Evolutionary conservation across 1,284 basidiomycete species (phyloP), one percentile per base, ranked within the genome.

Genomic region (Ustilago nuda): DNA sequence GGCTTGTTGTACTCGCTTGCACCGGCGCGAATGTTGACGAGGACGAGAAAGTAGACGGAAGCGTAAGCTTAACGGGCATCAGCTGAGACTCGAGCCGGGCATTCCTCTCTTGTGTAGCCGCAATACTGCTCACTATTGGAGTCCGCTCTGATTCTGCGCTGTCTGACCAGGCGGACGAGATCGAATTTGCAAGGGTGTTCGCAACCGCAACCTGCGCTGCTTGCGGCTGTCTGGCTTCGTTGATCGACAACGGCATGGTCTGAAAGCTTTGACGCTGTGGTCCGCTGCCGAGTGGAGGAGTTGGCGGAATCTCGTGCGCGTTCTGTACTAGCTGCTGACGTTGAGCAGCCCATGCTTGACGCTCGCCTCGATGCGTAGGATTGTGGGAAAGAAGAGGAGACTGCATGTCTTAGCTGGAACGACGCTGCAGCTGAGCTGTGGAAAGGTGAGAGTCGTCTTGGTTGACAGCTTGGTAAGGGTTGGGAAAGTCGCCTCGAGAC

Each of bases 101-200:
- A 32, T 69, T 62, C 13, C 68, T 61, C 33, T 66, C 66, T 9
- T 64, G 60, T 36, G 43, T 64, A 0, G 78, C 78, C 3, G 78
- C 76, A 5, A 80, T 61, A 46, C 78, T 80, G 56, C 76, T 79
- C 2, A 73, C 76, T 2, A 76, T 80, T 3, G 78, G 78, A 5
- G 78, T 80, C 3, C 69, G 76, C 17, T 72, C 66, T 1, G 76
- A 79, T 13, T 73, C 78, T 23, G 55, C 66, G n/a, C 54, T 61
- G 0, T 72, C 72, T 1, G 73, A 76, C 78, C 78, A 78, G 2
- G 57, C 55, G 6, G 69, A 73, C 5, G 61, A 57, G 13, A 43
- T 53, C 9, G 64, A 64, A 8, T 56, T 57, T 6, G 61, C 56
- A 8, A 60, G 43, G 6, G 48, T 50, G 48, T 27, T 30, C 13